phyloP scores from a whole-genome alignment of 177 flowering plant genomes.

The Tripterygium wilfordii region DNA sequence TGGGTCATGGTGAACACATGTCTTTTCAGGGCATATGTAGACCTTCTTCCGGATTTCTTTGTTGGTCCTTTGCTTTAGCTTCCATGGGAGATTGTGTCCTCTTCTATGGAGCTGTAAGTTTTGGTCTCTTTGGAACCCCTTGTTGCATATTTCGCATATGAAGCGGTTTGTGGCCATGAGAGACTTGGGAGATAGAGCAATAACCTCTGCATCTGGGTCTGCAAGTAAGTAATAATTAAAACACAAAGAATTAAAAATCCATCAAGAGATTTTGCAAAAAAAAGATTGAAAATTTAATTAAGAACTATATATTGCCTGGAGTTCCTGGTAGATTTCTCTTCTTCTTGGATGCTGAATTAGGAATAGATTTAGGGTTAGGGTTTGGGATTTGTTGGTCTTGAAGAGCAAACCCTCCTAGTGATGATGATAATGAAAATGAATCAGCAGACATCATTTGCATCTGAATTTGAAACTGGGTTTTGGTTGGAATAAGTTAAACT shows the following conservation, averaged over 20 bases:
- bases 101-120: slow-evolving; percentile 54
- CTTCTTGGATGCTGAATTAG: slow-evolving; percentile 29
- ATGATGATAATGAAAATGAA: slow-evolving; percentile 23
- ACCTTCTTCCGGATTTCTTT: slow-evolving; percentile 47
- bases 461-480: too few relatives aligned
- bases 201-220: slow-evolving; percentile 68
- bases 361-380: slow-evolving; percentile 42
- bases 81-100: slow-evolving; percentile 64
- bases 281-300: too few relatives aligned
- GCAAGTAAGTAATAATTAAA: slow-evolving; percentile 20
- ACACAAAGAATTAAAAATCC: neutral
- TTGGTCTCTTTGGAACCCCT: slow-evolving; percentile 58
- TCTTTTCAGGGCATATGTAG: slow-evolving; percentile 50
- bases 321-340: slow-evolving; percentile 52
- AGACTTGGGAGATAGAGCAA: slow-evolving; percentile 52
- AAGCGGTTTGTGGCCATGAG: slow-evolving; percentile 64
- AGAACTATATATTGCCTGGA: slow-evolving; percentile 41
- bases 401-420: slow-evolving; percentile 22
- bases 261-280: too few relatives aligned
- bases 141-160: slow-evolving; percentile 54
- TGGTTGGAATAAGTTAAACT: too few relatives aligned
- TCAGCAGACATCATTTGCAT: slow-evolving; percentile 36
- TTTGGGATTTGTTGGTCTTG: slow-evolving; percentile 25
- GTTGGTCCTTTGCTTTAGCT: slow-evolving; percentile 40
- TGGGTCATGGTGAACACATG: slow-evolving; percentile 53